Percentiles rank a stretch among this genome's conserved stretches.
phyloP scores from a whole-genome alignment of 2,329 filamentous ascomycete species.

The Fusarium sterilihyphosum region DNA sequence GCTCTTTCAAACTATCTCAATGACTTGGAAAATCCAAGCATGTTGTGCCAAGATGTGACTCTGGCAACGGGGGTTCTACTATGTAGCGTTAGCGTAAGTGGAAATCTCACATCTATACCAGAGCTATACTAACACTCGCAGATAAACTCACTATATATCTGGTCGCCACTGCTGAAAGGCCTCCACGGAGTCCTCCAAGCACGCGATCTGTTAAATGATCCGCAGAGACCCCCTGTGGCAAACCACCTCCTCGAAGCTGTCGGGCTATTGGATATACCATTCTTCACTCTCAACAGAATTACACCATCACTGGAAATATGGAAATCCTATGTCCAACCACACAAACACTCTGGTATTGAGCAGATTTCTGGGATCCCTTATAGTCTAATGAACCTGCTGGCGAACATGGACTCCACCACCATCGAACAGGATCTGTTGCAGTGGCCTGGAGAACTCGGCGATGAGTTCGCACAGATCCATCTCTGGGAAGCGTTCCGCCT shows the following conservation, averaged over 20 bases:
- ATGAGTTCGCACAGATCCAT: background rate
- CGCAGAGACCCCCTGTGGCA: background rate
- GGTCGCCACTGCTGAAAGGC: background rate
- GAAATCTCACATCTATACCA: fast-evolving
- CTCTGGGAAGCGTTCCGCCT: background rate
- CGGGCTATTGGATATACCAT: background rate
- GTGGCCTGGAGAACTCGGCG: background rate
- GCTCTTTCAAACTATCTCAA: background rate
- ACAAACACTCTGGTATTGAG: background rate
- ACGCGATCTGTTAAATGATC: background rate
- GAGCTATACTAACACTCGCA: background rate
- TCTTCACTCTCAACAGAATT: background rate
- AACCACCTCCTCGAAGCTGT: background rate
- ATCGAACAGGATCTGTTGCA: background rate
- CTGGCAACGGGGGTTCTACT: background rate
- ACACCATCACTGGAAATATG: background rate
- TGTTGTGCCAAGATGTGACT: background rate
- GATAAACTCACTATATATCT: background rate
- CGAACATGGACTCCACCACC: background rate
- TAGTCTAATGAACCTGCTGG: background rate
- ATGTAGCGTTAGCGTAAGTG: background rate
- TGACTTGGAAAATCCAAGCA: background rate
- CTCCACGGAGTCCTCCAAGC: background rate
- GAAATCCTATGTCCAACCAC: background rate
- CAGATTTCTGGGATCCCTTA: background rate